Evolutionary conservation across 1,284 basidiomycete genomes (phyloP).

Genomic region (Singerocomus rubriflavus): DNA sequence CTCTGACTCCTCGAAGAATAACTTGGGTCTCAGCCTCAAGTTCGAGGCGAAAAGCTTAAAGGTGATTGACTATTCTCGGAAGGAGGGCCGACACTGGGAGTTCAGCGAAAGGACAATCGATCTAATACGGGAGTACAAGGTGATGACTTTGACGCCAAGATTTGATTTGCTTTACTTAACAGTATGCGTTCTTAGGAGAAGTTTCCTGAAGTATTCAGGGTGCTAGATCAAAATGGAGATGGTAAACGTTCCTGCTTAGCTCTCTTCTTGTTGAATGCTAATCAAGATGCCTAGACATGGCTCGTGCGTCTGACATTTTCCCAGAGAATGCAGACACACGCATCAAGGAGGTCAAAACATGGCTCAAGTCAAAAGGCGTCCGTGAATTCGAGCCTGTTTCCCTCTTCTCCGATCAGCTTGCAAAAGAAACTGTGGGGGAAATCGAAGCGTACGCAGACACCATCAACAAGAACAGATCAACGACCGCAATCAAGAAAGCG

Average conservation of each 20-base stretch:
- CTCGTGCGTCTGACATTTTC: constrained; percentile 74
- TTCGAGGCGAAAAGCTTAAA: constrained; percentile 97
- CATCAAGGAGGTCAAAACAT: constrained; percentile 77
- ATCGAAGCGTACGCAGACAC: constrained; percentile 76
- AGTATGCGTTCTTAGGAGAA: constrained; percentile 41
- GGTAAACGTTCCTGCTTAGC: constrained; percentile 42
- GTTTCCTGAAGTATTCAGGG: constrained; percentile 81
- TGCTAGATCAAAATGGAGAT: constrained; percentile 65
- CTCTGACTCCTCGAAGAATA: constrained; percentile 75
- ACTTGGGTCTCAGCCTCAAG: constrained; percentile 93
- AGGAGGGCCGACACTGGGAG: constrained; percentile 87
- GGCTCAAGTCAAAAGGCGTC: constrained; percentile 87
- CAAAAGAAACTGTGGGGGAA: constrained; percentile 79
- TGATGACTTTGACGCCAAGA: constrained; percentile 19
- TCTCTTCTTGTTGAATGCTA: not conserved
- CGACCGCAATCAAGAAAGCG: constrained; percentile 77
- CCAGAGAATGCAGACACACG: constrained; percentile 64
- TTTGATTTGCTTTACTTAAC: not conserved
- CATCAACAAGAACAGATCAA: constrained; percentile 59
- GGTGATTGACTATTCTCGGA: constrained; percentile 91
- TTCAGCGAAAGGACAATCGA: constrained; percentile 86
- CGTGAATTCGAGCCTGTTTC: constrained; percentile 91
- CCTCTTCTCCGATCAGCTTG: constrained; percentile 88
- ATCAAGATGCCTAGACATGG: constrained; percentile 58
- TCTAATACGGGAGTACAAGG: constrained; percentile 84